Evolutionary conservation across 2,329 filamentous ascomycete species (phyloP).

Genomic region (Piedraia hortae): DNA sequence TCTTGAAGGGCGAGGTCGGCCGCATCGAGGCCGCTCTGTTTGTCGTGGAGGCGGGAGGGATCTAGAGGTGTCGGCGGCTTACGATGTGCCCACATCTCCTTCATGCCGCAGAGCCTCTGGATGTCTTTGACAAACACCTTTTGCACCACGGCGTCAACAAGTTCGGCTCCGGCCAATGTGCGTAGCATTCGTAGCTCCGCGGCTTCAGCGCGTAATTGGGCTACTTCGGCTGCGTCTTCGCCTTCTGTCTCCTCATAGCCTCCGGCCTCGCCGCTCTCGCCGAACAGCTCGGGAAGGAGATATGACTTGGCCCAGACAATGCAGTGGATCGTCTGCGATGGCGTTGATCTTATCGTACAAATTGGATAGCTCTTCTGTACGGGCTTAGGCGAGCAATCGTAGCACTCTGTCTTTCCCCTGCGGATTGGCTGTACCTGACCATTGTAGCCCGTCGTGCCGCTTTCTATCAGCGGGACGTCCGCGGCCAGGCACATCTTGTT

Average conservation of each 20-base stretch:
- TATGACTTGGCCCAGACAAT: slow-evolving; percentile 99
- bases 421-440: slow-evolving; percentile 94
- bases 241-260: slow-evolving; percentile 56
- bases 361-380: slow-evolving; percentile 82
- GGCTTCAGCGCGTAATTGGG: slow-evolving; percentile 60
- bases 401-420: slow-evolving; percentile 66
- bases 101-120: slow-evolving; percentile 53
- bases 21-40: slow-evolving; percentile 13
- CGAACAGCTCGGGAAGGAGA: slow-evolving; percentile 80
- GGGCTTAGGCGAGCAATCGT: slow-evolving; percentile 78
- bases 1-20: slow-evolving; percentile 28
- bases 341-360: slow-evolving; percentile 89
- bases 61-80: slow-evolving; percentile 45
- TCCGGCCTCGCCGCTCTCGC: slow-evolving; percentile 63
- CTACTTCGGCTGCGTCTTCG: slow-evolving; percentile 71
- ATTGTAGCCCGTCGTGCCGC: slow-evolving; percentile 90
- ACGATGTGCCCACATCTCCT: slow-evolving; percentile 86
- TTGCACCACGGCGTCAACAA: slow-evolving; percentile 57
- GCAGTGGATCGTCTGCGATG: slow-evolving; percentile 88
- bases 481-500: slow-evolving; percentile 94
- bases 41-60: slow-evolving; percentile 26
- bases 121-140: slow-evolving; percentile 84
- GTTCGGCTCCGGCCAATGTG: slow-evolving; percentile 48
- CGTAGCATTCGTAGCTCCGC: slow-evolving; percentile 62
- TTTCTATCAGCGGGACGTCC: slow-evolving; percentile 74